Conservation (phyloP, 1,284 basidiomycete species). For the Apiotrichum gracile region DNA sequence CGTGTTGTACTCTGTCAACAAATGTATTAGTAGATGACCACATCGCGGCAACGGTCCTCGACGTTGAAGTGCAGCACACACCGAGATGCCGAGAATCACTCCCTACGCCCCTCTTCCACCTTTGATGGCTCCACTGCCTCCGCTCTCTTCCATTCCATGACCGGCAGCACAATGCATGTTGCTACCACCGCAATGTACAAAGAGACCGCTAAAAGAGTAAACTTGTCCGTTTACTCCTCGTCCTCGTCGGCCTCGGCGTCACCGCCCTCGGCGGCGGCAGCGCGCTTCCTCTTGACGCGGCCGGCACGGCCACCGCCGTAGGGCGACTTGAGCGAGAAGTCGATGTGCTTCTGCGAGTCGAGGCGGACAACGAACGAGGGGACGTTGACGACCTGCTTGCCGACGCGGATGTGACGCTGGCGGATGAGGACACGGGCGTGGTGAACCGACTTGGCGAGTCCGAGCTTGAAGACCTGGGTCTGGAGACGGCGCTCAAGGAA, state of each 20-base stretch:
- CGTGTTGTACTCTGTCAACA: too few species aligned
- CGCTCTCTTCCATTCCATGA: neutral
- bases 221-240: conserved; percentile 48
- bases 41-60: too few species aligned
- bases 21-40: too few species aligned
- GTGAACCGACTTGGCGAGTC: conserved; percentile 94
- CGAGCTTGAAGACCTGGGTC: conserved; percentile 98
- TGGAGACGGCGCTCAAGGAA: conserved; percentile 99
- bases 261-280: conserved; percentile 84
- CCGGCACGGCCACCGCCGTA: conserved; percentile 96
- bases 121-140: neutral
- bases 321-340: conserved; percentile 95
- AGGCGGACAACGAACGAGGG: conserved; percentile 98
- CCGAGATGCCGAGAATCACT: too few species aligned
- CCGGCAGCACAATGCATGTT: conserved; percentile 20
- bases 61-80: too few species aligned
- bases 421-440: conserved; percentile 97
- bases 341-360: conserved; percentile 97
- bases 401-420: conserved; percentile 78
- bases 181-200: conserved; percentile 22
- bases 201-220: conserved; percentile 8
- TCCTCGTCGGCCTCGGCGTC: conserved; percentile 81
- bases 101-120: too few species aligned
- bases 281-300: conserved; percentile 99
- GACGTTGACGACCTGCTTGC: conserved; percentile 99